Evolutionary conservation across 345 rosid species (phyloP).

Genomic region (Syzygium aromaticum): DNA sequence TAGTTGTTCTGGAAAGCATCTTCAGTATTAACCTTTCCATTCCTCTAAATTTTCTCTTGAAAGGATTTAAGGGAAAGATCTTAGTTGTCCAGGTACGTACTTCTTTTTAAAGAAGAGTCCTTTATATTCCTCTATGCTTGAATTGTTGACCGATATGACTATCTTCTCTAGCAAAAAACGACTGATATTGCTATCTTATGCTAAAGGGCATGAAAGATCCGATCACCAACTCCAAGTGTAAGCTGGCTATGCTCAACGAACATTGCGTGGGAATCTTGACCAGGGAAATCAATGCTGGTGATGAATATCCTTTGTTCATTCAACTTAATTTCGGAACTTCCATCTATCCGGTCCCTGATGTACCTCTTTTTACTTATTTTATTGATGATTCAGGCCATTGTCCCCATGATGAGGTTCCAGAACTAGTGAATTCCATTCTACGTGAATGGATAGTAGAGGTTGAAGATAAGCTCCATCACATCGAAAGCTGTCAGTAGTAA

Average conservation of each 20-base stretch:
- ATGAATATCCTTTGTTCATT: not conserved
- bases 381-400: constrained; percentile 51
- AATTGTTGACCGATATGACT: not conserved
- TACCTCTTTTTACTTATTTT: not conserved
- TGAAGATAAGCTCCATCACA: constrained; percentile 9
- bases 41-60: constrained; percentile 67
- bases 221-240: constrained; percentile 45
- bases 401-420: constrained; percentile 79
- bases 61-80: constrained; percentile 43
- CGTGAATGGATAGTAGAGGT: constrained; percentile 41
- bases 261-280: constrained; percentile 37
- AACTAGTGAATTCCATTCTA: constrained; percentile 44
- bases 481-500: not conserved
- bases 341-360: not conserved
- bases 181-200: not conserved
- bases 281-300: constrained; percentile 67
- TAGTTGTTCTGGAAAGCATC: constrained; percentile 72
- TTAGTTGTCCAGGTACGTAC: constrained; percentile 60
- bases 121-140: not conserved
- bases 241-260: constrained; percentile 54
- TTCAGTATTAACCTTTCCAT: constrained; percentile 75
- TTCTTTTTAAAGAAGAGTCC: not conserved
- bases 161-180: not conserved
- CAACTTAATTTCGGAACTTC: not conserved
- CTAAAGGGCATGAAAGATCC: constrained; percentile 86